Conservation (phyloP, 2,329 filamentous ascomycete species). For the Plenodomus lindquistii region DNA sequence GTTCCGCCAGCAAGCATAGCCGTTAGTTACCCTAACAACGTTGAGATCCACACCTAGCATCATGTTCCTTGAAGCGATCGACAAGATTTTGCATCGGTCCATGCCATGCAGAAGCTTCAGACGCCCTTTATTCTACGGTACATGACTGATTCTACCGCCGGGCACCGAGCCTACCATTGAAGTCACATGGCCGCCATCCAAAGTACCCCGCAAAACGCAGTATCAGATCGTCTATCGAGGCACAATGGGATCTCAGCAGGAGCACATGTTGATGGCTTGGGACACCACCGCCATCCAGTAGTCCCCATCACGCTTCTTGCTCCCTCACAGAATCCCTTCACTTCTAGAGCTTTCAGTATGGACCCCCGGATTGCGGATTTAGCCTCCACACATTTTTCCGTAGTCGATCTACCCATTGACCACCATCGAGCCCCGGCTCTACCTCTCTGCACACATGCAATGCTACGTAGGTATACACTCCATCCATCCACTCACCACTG, state of each 20-base stretch:
- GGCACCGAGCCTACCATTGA: constrained; percentile 7
- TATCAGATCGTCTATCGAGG: neutral
- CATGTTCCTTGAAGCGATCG: constrained; percentile 10
- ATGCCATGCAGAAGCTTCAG: no score
- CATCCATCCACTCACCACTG: no score
- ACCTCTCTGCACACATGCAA: no score
- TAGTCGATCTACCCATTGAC: no score
- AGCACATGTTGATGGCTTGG: neutral
- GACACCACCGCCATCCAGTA: neutral
- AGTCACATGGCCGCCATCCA: neutral
- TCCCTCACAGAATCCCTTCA: no score
- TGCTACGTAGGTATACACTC: no score
- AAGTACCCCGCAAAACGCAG: constrained; percentile 12
- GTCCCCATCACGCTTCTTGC: neutral
- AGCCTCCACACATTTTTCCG: no score
- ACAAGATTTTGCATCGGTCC: constrained; percentile 6
- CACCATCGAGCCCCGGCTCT: no score
- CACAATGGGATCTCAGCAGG: neutral
- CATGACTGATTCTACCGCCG: constrained; percentile 3
- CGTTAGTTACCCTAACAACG: constrained; percentile 36
- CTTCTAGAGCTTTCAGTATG: no score
- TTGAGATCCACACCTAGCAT: constrained; percentile 31
- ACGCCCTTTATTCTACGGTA: neutral
- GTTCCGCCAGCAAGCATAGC: constrained; percentile 11
- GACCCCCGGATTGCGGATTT: no score